phyloP scores from a whole-genome alignment of 2,329 filamentous ascomycete species.

The Alternaria sp. region DNA sequence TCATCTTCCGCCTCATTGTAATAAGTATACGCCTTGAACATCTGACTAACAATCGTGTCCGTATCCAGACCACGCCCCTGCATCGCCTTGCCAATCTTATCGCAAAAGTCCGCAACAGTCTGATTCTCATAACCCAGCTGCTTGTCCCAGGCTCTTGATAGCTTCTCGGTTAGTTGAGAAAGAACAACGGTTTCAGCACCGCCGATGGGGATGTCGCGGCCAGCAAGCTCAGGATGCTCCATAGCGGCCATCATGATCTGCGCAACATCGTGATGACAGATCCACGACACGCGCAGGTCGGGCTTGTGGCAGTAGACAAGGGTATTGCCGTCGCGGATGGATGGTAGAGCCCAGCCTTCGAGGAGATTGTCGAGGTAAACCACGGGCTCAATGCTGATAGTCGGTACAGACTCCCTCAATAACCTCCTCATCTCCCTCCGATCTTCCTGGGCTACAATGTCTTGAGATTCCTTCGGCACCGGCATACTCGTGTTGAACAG shows the following conservation, averaged over 20 bases:
- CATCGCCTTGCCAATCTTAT: constrained; percentile 43
- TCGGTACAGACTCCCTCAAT: constrained; percentile 41
- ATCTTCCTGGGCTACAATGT: constrained; percentile 40
- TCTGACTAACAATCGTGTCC: constrained; percentile 46
- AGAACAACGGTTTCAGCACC: constrained; percentile 47
- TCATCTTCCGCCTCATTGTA: constrained; percentile 50
- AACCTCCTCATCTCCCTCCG: constrained; percentile 38
- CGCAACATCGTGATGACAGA: constrained; percentile 50
- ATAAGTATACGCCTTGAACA: constrained; percentile 52
- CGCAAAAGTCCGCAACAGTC: constrained; percentile 35
- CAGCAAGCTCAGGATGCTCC: constrained; percentile 41
- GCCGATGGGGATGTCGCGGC: constrained; percentile 45
- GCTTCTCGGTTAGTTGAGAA: constrained; percentile 40
- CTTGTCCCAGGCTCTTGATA: constrained; percentile 43
- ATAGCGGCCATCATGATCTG: constrained; percentile 49
- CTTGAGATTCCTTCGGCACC: constrained; percentile 25
- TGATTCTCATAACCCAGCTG: constrained; percentile 43
- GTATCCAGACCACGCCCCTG: constrained; percentile 44
- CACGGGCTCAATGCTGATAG: constrained; percentile 47
- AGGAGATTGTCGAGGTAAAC: constrained; percentile 50
- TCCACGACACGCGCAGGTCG: constrained; percentile 48
- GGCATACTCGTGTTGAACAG: constrained; percentile 43
- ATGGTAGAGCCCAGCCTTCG: constrained; percentile 49
- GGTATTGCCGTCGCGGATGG: constrained; percentile 43
- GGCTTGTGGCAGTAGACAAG: constrained; percentile 52